Conservation (phyloP, 331 rosid genomes). For the Quercus lobata region DNA sequence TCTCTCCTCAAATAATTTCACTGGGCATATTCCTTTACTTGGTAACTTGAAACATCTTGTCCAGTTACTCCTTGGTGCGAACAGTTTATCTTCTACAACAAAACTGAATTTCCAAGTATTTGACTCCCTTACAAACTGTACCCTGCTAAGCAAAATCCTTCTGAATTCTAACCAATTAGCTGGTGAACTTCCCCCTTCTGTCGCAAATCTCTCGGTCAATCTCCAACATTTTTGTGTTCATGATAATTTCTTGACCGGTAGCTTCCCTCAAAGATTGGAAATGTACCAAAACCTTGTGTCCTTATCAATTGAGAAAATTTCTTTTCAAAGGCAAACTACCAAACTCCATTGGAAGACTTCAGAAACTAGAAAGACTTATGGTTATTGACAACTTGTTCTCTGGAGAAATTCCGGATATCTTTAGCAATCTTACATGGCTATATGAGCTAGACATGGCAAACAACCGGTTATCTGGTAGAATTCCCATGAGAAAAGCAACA, state of each 20-base stretch:
- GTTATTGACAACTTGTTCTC: slow-evolving; percentile 10
- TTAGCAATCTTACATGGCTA: slow-evolving; percentile 32
- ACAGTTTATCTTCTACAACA: slow-evolving; percentile 23
- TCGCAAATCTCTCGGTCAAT: slow-evolving; percentile 19
- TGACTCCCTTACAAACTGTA: slow-evolving; percentile 25
- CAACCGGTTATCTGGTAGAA: slow-evolving; percentile 24
- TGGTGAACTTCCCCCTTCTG: slow-evolving; percentile 35
- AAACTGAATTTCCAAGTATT: slow-evolving; percentile 19
- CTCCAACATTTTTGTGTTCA: slow-evolving; percentile 24
- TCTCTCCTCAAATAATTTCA: slow-evolving; percentile 23
- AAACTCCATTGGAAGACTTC: slow-evolving; percentile 20
- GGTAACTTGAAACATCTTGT: slow-evolving; percentile 23
- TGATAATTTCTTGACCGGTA: slow-evolving; percentile 14
- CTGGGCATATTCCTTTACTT: slow-evolving; percentile 21
- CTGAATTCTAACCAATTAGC: slow-evolving; percentile 17
- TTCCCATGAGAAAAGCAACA: neutral
- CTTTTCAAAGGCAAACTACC: slow-evolving; percentile 31
- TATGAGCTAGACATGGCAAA: neutral
- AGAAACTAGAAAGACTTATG: neutral
- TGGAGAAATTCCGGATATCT: slow-evolving; percentile 38
- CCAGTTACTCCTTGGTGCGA: neutral
- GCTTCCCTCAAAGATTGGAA: slow-evolving; percentile 25
- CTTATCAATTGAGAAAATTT: slow-evolving; percentile 9
- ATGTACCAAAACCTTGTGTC: slow-evolving; percentile 21
- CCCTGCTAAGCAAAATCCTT: slow-evolving; percentile 5